Base-by-base conservation (phyloP, 345 rosid genomes). In the Mercurialis annua region DNA sequence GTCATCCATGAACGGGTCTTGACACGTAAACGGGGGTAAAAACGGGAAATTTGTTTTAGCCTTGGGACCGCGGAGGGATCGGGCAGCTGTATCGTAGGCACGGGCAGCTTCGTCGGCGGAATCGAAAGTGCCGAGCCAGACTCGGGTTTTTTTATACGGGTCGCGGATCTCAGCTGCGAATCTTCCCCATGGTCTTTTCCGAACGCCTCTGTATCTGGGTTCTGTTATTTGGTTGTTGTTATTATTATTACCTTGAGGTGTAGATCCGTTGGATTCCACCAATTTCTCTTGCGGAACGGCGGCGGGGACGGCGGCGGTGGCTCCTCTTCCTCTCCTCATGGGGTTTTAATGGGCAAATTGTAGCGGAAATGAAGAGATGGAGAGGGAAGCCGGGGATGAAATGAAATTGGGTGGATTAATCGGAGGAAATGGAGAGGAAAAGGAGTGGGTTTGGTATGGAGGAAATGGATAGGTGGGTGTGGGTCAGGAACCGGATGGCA, bases 111-210 rank as follows among this genome's bases (percentile, higher is more conserved):
- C 98, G 33, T 81, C 92, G 5, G 97, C 97, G 20, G 97, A 85
- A 52, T 87, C 88, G 53, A 88, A 92, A 26, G 98, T 92, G 16
- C 98, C 98, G 6, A 92, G 86, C 98, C 98, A 90, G 1, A 92
- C 98, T 1, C 97, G 73, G 0, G 95, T 78, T 63, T 90, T 92
- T 64, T 88, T 92, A 75, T 78, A 65, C 0, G 98, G 98, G 77
- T 92, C 96, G 50, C 98, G 81, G 86, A 92, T 92, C 92, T 92
- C 98, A 0, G 98, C 97, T 0, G 97, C 96, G 78, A 83, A 92
- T 31, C 87, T 75, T 0, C 98, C 97, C 93, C 96, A 88, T 17
- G 93, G 97, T 79, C 98, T 77, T 82, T 84, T 87, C 52, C 98
- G 69, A 0, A 92, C 98, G 49, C 98, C 97, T 81, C 98, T 88